Conservation (phyloP, 306 rosid genomes). For the Vigna unguiculata region DNA sequence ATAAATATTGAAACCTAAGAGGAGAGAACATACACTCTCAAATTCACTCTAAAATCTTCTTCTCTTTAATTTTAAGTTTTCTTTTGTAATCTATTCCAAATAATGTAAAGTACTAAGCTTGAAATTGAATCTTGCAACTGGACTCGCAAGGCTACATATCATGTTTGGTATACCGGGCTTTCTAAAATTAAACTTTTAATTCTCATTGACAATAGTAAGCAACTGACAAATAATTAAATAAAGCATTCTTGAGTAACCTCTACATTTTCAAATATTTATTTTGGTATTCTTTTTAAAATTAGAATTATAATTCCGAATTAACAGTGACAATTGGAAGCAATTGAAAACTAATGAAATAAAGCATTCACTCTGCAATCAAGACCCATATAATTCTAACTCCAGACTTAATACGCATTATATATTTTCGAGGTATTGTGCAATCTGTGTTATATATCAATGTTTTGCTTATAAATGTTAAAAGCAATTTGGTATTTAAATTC, state of each 20-base stretch:
- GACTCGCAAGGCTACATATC: background rate
- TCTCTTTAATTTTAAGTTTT: too few species aligned
- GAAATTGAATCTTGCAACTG: background rate
- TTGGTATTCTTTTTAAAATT: constrained; percentile 16
- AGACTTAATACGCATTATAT: background rate
- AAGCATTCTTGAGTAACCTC: background rate
- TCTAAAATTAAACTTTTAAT: background rate
- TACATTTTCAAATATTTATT: background rate
- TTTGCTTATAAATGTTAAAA: constrained; percentile 16
- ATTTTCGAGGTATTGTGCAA: background rate
- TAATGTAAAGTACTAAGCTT: background rate
- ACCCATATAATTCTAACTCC: constrained; percentile 11
- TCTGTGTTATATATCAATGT: background rate
- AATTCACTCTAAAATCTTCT: too few species aligned
- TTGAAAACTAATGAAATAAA: background rate
- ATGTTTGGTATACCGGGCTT: background rate
- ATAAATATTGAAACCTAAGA: too few species aligned
- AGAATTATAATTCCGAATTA: background rate
- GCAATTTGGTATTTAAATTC: background rate
- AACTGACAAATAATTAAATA: background rate
- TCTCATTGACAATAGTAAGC: background rate
- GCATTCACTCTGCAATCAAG: background rate
- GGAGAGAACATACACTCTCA: too few species aligned
- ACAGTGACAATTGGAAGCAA: background rate
- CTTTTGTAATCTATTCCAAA: background rate